Percentiles rank a stretch among this genome's conserved stretches.
These are phyloP conservation scores for Fragaria nilgerrensis DNA, from an alignment of 306 rosid species.

Conservation along the genomic window DNA sequence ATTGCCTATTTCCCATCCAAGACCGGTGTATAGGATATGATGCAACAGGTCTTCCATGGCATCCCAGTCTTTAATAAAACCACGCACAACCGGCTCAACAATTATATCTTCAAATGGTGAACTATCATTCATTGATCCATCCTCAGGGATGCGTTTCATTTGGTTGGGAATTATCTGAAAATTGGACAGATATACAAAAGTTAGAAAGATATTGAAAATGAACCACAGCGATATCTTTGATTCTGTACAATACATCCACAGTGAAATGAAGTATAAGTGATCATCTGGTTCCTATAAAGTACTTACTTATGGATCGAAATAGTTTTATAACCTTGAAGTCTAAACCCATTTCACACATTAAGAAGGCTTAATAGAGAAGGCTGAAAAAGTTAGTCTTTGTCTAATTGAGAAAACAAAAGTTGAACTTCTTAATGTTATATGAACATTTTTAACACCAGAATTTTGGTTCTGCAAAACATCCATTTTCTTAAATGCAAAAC, in stretches of 20 bases:
- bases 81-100: constrained; percentile 77
- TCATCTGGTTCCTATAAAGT: not conserved
- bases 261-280: not conserved
- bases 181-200: not conserved
- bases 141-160: constrained; percentile 71
- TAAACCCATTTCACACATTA: not conserved
- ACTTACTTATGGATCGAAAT: not conserved
- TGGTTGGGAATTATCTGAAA: constrained; percentile 83
- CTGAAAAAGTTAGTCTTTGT: not conserved
- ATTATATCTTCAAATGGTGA: constrained; percentile 46
- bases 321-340: not conserved
- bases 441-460: not conserved
- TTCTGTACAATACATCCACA: not conserved
- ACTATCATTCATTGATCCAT: constrained; percentile 46
- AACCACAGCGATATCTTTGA: not conserved
- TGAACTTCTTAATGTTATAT: not conserved
- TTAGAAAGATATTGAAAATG: not conserved
- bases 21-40: constrained; percentile 81
- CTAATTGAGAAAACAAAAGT: not conserved
- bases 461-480: not conserved
- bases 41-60: constrained; percentile 94
- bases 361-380: not conserved
- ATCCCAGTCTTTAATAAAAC: constrained; percentile 87
- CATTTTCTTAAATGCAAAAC: too few species aligned
- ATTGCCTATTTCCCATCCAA: constrained; percentile 98